Conservation (phyloP, 768 basidiomycete genomes). For the Grammothele lineata region DNA sequence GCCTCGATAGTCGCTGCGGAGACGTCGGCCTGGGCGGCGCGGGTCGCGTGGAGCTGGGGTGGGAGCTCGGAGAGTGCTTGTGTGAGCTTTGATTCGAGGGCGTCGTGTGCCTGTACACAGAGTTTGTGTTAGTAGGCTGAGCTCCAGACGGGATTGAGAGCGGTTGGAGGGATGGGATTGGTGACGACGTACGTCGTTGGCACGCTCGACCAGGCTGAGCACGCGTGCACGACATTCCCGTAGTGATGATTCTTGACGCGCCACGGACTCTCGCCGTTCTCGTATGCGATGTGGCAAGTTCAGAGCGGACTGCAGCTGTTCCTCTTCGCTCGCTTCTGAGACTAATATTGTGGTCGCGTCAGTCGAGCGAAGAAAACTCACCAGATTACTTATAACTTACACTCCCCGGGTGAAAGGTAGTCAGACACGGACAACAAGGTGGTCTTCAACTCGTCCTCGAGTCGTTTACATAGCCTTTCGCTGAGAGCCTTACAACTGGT, state of each 20-base stretch:
- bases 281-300: conserved; percentile 2
- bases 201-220: conserved; percentile 9
- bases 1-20: conserved; percentile 43
- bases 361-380: not conserved
- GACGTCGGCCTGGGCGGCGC: conserved; percentile 35
- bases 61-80: conserved; percentile 26
- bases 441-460: not conserved
- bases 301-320: not conserved
- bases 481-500: too few species aligned
- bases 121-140: not conserved
- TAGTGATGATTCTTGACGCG: not conserved
- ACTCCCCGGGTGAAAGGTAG: not conserved
- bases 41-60: conserved; percentile 26
- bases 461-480: not conserved
- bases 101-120: conserved; percentile 28
- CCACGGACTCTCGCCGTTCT: not conserved
- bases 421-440: not conserved
- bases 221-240: conserved; percentile 1
- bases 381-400: not conserved
- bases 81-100: conserved; percentile 29
- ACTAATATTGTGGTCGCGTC: not conserved
- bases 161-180: too few species aligned
- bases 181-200: conserved; percentile 14
- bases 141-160: not conserved
- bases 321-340: not conserved